Evolutionary conservation across 1,284 basidiomycete genomes (phyloP), one percentile per base, ranked within the genome.

Genomic region (Ganoderma meredithae): DNA sequence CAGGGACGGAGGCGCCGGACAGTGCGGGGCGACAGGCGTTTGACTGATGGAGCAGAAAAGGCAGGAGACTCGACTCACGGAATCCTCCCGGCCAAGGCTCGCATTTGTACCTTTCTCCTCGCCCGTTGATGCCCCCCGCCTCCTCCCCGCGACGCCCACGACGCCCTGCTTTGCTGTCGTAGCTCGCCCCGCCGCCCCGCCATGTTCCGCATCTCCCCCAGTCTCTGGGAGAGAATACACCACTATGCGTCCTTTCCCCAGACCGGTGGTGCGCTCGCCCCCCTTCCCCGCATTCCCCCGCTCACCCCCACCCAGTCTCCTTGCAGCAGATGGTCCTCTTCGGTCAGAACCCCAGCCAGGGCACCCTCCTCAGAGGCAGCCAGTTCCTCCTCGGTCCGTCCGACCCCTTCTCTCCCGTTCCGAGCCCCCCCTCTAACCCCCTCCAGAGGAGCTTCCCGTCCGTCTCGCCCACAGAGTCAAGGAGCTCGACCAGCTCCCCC

Each of bases 381-480:
- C 91, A 95, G 77, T 96, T 95, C 80, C 85, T 96, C 12, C 85
- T 90, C 69, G 93, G 93, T 90, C 67, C 64, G 83, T 74, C 43
- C 47, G 56, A 39, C 41, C 53, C 58, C 43, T 39, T 43, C 27
- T 19, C 43, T 53, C 61, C 1, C 47, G 19, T 59, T 19, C 40
- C 27, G 27, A 31, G 27, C 27, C 7, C 41, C 55, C 27, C 15
- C 43, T 17, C 59, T 59, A 31, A 49, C 58, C 31, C 47, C 9
- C 12, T 33, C 33, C 80, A 92, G 94, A 96, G 86, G 95, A 97
- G 76, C 85, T 99, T 0, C 97, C 97, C 0, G 94, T 99, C 12
- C 90, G 97, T 40, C 88, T 99, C 19, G 96, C 97, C 0, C 97
- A 99, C 79, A 89, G 98, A 43, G 96, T 98, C 52, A 97, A 97